These are phyloP conservation scores for Proteromonas lacertae DNA, from an alignment of 352 stramenopile genomes.

Conservation along the genomic window DNA sequence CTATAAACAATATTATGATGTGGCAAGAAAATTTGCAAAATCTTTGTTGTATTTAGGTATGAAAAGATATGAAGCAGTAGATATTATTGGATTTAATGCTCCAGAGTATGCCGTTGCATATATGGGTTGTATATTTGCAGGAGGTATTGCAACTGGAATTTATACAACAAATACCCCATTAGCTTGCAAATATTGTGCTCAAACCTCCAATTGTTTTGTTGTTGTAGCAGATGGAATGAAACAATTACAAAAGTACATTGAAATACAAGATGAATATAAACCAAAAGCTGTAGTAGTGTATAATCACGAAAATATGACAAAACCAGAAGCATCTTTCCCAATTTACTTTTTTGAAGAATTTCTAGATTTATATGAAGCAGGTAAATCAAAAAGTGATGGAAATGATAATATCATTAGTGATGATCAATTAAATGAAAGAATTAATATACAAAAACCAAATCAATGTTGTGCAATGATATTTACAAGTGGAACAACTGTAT, in stretches of 20 bases:
- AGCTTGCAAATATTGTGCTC: conserved; percentile 33
- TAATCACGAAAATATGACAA: no score
- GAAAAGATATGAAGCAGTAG: no score
- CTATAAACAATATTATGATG: no score
- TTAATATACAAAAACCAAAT: no score
- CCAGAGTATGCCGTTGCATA: conserved; percentile 62
- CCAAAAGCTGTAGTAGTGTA: no score
- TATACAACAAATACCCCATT: conserved; percentile 69
- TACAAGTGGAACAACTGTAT: conserved; percentile 53
- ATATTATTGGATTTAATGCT: not conserved
- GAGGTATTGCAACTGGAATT: conserved; percentile 54
- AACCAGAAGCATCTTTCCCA: no score
- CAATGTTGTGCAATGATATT: conserved; percentile 53
- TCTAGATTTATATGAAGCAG: conserved; percentile 11
- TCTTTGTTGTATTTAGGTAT: no score
- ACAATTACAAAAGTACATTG: conserved; percentile 65
- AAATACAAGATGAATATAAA: conserved; percentile 4
- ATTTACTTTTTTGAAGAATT: conserved; percentile 26
- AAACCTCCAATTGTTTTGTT: conserved; percentile 54
- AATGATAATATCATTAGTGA: no score
- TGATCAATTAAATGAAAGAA: no score
- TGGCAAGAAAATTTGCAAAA: no score
- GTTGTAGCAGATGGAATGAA: conserved; percentile 55
- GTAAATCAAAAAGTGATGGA: no score
- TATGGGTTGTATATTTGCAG: conserved; percentile 54